phyloP scores from a whole-genome alignment of 169 alveolate genomes.

The Cryptosporidium parvum region DNA sequence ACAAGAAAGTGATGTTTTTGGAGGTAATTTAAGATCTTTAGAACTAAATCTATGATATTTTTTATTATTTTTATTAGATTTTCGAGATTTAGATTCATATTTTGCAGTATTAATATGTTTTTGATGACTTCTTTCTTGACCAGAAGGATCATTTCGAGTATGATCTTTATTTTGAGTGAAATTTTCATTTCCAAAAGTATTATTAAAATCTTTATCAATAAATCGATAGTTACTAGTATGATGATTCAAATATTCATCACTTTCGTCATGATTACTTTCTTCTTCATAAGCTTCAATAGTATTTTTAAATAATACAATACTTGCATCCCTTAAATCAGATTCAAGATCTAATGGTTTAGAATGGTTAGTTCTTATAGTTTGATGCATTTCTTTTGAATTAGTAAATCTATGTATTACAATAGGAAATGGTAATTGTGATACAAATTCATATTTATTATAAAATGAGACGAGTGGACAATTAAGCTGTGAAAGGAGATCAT shows the following conservation, averaged over 20 bases:
- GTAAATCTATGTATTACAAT: constrained; percentile 44
- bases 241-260: constrained; percentile 2
- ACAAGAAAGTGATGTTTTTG: constrained; percentile 57
- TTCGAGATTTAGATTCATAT: background rate
- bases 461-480: constrained; percentile 66
- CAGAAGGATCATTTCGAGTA: background rate
- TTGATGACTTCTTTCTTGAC: background rate
- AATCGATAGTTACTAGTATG: background rate
- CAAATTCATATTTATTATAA: constrained; percentile 49
- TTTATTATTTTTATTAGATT: background rate
- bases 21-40: constrained; percentile 52
- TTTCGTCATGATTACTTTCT: background rate
- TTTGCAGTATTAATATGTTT: background rate
- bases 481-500: constrained; percentile 55
- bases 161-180: background rate
- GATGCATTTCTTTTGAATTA: constrained; percentile 57
- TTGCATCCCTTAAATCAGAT: constrained; percentile 30
- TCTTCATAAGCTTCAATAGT: background rate
- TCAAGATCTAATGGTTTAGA: constrained; percentile 30
- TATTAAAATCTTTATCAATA: too few relatives aligned
- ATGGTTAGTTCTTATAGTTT: background rate
- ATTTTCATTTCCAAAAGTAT: background rate
- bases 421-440: constrained; percentile 70
- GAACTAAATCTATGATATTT: constrained; percentile 1
- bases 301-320: constrained; percentile 23